phyloP scores from a whole-genome alignment of 805 yeast genomes.

The Myxozyma sirexii region DNA sequence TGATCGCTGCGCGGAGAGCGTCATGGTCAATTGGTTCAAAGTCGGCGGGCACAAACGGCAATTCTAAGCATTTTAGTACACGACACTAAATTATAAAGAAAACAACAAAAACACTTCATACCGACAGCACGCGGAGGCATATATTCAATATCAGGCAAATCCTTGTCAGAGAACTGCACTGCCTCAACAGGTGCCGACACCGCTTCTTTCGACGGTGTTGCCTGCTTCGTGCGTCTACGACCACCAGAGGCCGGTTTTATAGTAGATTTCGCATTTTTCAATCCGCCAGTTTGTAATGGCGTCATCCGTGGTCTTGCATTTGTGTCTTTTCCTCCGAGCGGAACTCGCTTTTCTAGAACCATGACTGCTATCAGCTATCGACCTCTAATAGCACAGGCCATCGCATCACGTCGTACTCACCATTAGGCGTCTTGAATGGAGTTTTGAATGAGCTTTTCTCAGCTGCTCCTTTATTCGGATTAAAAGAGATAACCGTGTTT shows the following conservation, averaged over 20 bases:
- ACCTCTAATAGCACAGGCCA: neutral
- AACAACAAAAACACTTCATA: neutral
- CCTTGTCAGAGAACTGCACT: neutral
- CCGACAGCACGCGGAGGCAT: conserved; percentile 30
- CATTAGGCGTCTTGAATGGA: conserved; percentile 28
- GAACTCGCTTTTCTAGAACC: conserved; percentile 27
- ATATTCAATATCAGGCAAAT: conserved; percentile 31
- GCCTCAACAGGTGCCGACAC: neutral
- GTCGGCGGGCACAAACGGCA: conserved; percentile 30
- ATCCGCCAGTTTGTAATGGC: neutral
- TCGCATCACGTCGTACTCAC: conserved; percentile 1
- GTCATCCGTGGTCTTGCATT: conserved; percentile 17
- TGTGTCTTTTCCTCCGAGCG: conserved; percentile 36
- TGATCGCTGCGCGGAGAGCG: conserved; percentile 3
- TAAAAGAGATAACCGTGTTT: conserved; percentile 6
- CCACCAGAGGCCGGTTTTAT: conserved; percentile 2
- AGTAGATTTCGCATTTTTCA: neutral
- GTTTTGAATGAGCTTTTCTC: conserved; percentile 8
- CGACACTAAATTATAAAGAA: too few relatives aligned
- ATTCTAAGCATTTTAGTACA: conserved; percentile 14
- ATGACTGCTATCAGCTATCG: neutral
- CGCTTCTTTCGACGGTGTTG: conserved; percentile 3
- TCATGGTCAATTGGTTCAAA: conserved; percentile 25
- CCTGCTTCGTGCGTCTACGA: conserved; percentile 1
- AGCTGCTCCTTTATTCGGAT: neutral